Base-by-base conservation (phyloP, 2,329 filamentous ascomycete species). In the Rutstroemia sp. region DNA sequence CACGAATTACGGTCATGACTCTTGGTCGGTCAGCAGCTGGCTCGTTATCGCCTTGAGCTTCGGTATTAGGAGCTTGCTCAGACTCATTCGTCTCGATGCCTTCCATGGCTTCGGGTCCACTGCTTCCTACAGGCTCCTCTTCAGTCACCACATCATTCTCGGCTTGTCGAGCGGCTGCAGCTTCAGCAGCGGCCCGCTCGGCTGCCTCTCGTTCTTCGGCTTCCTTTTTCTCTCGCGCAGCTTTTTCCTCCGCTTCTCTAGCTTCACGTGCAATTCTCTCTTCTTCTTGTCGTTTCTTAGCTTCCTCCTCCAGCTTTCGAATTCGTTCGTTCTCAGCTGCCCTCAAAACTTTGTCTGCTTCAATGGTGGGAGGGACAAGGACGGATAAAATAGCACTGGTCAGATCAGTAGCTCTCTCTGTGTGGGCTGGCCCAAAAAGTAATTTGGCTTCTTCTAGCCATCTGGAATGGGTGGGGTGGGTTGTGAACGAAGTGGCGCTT, bases 371-470 rank as follows among this genome's bases (percentile, higher is more conserved):
- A 42, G 94, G 94, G 2, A 92, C 85, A 59, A 99, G 80, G 42
- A 84, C 73, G 46, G 82, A 84, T 42, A 90, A 76, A 25, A 99
- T 80, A 2, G 83, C 79, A 62, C 82, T 86, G 61, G 86, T 73
- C 16, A 95, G 77, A 53, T 82, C 81, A 58, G 81, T 77, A 2
- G 84, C 80, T 67, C 88, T 88, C 49, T 96, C 91, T 3, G 81
- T 69, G 52, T 86, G 80, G 49, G 74, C 77, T 21, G 76, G 73
- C 25, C 88, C 88, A 70, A 94, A 97, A 0, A 97, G 78, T 70
- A 99, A 84, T 61, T 87, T 85, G 8, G 91, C 86, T 70, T 97
- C 95, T 67, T 96, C 90, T 67, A 88, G 83, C 86, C 95, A 99
- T 59, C 94, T 86, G 53, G 80, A 78, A 55, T 80, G 76, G 1